Percentiles rank a stretch among this genome's conserved stretches.
Evolutionary conservation across 116 monocot genomes (phyloP).

Genomic region (Trichopus zeylanicus): DNA sequence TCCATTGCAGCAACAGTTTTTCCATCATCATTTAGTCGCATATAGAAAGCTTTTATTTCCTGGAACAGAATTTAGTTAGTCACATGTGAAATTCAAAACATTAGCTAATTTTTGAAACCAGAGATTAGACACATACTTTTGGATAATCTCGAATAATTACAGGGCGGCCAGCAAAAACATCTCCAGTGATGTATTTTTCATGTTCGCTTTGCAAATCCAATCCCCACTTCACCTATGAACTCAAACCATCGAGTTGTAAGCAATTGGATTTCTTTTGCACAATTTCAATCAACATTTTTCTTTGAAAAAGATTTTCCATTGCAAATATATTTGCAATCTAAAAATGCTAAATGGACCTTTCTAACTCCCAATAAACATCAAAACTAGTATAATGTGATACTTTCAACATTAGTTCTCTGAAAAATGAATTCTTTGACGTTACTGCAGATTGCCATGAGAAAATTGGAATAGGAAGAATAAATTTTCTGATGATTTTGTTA

Average conservation of each 20-base stretch:
- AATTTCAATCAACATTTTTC: no score
- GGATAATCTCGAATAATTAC: constrained; percentile 92
- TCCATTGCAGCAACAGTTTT: constrained; percentile 98
- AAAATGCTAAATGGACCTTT: no score
- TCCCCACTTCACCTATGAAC: constrained; percentile 87
- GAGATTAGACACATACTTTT: constrained; percentile 38
- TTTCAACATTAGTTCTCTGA: no score
- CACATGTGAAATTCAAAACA: not conserved
- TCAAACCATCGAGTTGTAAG: not conserved
- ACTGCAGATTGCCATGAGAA: no score
- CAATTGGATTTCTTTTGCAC: no score
- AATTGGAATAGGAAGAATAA: no score
- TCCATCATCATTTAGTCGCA: constrained; percentile 92
- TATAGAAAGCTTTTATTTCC: constrained; percentile 89
- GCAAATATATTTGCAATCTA: no score
- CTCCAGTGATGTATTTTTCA: constrained; percentile 91
- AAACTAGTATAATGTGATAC: no score
- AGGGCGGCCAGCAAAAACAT: constrained; percentile 63
- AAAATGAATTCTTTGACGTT: no score
- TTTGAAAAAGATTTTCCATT: no score
- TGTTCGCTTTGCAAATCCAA: constrained; percentile 98
- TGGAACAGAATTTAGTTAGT: constrained; percentile 8
- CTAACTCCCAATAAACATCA: no score
- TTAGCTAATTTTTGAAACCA: not conserved
- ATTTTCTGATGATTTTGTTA: no score